Conservation (phyloP, 2,329 filamentous ascomycete species). For the Diplodia mutila region DNA sequence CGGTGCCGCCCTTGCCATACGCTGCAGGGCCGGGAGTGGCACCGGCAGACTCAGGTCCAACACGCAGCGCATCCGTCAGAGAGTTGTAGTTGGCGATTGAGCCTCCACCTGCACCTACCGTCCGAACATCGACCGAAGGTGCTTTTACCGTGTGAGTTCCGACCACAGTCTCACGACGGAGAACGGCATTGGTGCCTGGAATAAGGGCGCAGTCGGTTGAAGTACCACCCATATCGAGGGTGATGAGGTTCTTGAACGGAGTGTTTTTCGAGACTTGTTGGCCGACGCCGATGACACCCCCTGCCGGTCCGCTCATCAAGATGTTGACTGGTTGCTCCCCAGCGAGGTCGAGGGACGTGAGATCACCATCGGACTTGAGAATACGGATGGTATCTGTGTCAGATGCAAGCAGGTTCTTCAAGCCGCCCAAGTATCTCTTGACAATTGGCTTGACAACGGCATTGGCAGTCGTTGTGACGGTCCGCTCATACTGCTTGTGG, state of each 20-base stretch:
- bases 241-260: constrained; percentile 54
- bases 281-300: constrained; percentile 54
- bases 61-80: constrained; percentile 53
- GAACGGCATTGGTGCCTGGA: constrained; percentile 47
- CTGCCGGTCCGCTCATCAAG: constrained; percentile 56
- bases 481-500: constrained; percentile 47
- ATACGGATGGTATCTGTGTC: constrained; percentile 54
- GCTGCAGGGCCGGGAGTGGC: constrained; percentile 54
- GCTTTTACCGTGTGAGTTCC: constrained; percentile 51
- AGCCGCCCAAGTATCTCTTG: constrained; percentile 49
- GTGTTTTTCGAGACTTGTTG: constrained; percentile 52
- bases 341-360: constrained; percentile 51
- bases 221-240: constrained; percentile 57
- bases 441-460: constrained; percentile 54
- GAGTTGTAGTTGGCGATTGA: constrained; percentile 54
- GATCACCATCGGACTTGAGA: constrained; percentile 54
- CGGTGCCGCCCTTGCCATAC: constrained; percentile 52
- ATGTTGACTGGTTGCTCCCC: constrained; percentile 54
- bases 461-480: constrained; percentile 54
- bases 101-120: constrained; percentile 55
- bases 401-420: constrained; percentile 44
- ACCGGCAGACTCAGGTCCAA: constrained; percentile 56
- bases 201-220: constrained; percentile 55
- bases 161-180: constrained; percentile 53
- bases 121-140: constrained; percentile 54